Evolutionary conservation across 345 rosid genomes (phyloP), one percentile per base, ranked within the genome.

Genomic region (Eucalyptus caleyi): DNA sequence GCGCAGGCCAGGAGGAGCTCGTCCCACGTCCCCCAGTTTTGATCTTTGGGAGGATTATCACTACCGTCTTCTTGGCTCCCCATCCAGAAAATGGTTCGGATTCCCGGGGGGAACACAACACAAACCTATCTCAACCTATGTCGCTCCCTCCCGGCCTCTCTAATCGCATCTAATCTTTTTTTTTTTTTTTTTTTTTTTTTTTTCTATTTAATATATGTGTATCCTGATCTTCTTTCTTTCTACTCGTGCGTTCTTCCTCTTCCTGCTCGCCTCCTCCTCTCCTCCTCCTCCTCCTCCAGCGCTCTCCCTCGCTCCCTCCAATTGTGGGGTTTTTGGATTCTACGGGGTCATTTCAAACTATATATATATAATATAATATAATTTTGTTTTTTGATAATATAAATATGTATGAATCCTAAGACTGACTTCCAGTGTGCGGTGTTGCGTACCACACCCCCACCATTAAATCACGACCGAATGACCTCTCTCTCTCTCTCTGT

Each of bases 1-100:
- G 99, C 99, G 89, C 92, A 94, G 47, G 97, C 97, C 60, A 97
- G 93, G 82, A 97, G 90, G 32, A 97, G 94, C 91, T 97, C 98
- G 62, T 97, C 98, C 95, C 96, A 93, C 13, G 97, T 96, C 88
- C 99, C 97, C 99, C 99, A 97, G 77, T 91, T 62, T 14, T 40
- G 85, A 40, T 72, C 85, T 40, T 77, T 77, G 47, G 85, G 62
- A 56, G 27, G 62, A 24, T 56, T 77, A 40, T 11, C 26, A 77
- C 85, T 77, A 11, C 42, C 27, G 37, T 86, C 89, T 86, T 27
- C 90, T 59, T 27, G 53, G 90, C 81, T 56, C 30, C 47, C 85
- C 59, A 53, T 53, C 59, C 59, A 19, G 26, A 53, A 51, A 53
- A 53, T 53, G 59, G 59, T 53, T 53, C 59, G 69, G 32, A 62